Evolutionary conservation across 2,329 filamentous ascomycete genomes (phyloP).

Genomic region (Pyricularia sp.): DNA sequence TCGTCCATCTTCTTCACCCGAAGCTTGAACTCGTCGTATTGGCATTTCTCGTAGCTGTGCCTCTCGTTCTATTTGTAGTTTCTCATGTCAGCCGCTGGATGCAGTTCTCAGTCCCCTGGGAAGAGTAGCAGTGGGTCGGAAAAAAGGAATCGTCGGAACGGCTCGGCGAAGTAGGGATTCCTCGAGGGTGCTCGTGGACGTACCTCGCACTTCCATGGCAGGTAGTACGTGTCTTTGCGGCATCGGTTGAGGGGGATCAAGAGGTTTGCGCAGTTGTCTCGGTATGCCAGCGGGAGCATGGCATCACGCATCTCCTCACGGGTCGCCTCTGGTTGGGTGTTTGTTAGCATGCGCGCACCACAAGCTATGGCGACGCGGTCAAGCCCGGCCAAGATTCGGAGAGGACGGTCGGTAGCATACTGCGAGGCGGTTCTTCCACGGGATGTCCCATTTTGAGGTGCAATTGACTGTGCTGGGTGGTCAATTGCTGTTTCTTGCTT

Average conservation of each 20-base stretch:
- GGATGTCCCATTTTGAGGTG: slow-evolving; percentile 4
- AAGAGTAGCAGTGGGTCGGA: background rate
- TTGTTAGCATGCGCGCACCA: background rate
- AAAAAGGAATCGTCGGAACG: background rate
- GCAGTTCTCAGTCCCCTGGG: background rate
- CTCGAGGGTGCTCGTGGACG: slow-evolving; percentile 17
- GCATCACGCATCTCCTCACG: slow-evolving; percentile 92
- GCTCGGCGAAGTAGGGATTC: background rate
- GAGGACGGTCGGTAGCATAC: background rate
- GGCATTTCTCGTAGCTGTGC: slow-evolving; percentile 98
- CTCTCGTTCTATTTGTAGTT: slow-evolving; percentile 65
- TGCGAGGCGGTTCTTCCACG: slow-evolving; percentile 3
- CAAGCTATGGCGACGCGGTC: no score
- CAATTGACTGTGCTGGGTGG: slow-evolving; percentile 4
- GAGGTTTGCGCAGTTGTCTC: slow-evolving; percentile 91
- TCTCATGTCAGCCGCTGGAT: background rate
- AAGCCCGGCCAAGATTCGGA: background rate
- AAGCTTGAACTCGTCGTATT: slow-evolving; percentile 98
- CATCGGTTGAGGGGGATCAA: slow-evolving; percentile 94
- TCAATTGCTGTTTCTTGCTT: slow-evolving; percentile 4
- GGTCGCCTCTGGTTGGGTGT: slow-evolving; percentile 51
- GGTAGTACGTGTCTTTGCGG: slow-evolving; percentile 82
- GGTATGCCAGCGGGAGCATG: slow-evolving; percentile 78
- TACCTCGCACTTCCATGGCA: slow-evolving; percentile 98
- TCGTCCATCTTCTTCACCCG: slow-evolving; percentile 98